Conservation (phyloP, 768 basidiomycete species). For the Lyophyllum shimeji region DNA sequence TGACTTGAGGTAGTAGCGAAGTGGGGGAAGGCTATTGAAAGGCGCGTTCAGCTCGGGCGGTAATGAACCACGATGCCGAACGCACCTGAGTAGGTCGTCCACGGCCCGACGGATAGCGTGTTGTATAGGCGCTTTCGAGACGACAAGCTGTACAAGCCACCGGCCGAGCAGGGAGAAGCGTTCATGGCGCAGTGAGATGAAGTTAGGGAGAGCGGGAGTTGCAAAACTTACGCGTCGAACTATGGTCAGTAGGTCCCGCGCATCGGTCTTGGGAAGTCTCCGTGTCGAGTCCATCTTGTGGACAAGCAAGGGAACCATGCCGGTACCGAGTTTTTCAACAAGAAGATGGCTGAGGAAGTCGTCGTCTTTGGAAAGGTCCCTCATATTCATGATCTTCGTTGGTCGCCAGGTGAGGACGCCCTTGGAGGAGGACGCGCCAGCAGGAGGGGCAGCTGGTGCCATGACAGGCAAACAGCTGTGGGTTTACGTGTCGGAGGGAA, state of each 20-base stretch:
- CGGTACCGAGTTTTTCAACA: conserved; percentile 86
- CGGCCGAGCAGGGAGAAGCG: conserved; percentile 22
- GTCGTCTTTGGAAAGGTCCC: conserved; percentile 87
- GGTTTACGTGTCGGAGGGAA: conserved; percentile 16
- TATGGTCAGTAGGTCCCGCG: conserved; percentile 64
- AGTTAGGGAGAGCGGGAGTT: conserved; percentile 19
- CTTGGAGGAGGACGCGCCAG: conserved; percentile 21
- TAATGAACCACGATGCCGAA: conserved; percentile 21
- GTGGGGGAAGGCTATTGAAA: conserved; percentile 58
- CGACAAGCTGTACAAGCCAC: conserved; percentile 50
- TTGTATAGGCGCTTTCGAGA: conserved; percentile 51
- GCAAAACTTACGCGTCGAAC: conserved; percentile 69
- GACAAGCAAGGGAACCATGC: conserved; percentile 74
- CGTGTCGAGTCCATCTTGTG: conserved; percentile 88
- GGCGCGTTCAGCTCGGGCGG: conserved; percentile 18
- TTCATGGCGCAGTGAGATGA: conserved; percentile 21
- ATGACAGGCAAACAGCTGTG: conserved; percentile 24
- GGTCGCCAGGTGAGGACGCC: conserved; percentile 63
- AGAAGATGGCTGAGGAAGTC: conserved; percentile 89
- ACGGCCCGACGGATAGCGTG: conserved; percentile 70
- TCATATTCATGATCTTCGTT: conserved; percentile 89
- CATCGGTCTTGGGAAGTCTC: conserved; percentile 73
- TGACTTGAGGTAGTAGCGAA: conserved; percentile 74
- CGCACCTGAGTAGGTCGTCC: conserved; percentile 73
- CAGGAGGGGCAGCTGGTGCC: conserved; percentile 27